Evolutionary conservation across 1,284 basidiomycete genomes (phyloP).

Genomic region (Cryptococcus sp.): DNA sequence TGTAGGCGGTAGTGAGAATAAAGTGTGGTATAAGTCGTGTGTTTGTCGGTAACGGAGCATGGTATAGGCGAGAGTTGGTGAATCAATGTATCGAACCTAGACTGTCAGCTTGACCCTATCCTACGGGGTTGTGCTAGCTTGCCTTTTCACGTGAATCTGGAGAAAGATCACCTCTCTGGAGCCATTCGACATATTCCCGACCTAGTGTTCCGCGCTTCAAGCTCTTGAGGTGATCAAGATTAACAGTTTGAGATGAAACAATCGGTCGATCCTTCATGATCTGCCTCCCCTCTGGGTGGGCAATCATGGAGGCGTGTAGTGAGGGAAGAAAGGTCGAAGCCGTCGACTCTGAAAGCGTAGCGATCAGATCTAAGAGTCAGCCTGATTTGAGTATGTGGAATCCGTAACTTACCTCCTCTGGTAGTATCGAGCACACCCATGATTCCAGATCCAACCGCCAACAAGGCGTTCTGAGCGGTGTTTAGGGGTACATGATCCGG

Average conservation of each 20-base stretch:
- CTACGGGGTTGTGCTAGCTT: slow-evolving; percentile 29
- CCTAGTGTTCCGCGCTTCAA: slow-evolving; percentile 82
- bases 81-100: slow-evolving; percentile 88
- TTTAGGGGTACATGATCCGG: slow-evolving; percentile 78
- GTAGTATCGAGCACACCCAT: slow-evolving; percentile 78
- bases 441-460: slow-evolving; percentile 80
- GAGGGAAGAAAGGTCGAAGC: slow-evolving; percentile 74
- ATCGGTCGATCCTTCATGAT: slow-evolving; percentile 80
- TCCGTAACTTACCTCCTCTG: slow-evolving; percentile 65
- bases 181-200: slow-evolving; percentile 82
- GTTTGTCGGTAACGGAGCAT: slow-evolving; percentile 98
- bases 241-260: slow-evolving; percentile 71
- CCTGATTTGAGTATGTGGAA: neutral
- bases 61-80: slow-evolving; percentile 89
- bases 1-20: slow-evolving; percentile 80
- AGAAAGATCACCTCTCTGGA: slow-evolving; percentile 82
- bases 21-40: slow-evolving; percentile 72
- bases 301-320: slow-evolving; percentile 74
- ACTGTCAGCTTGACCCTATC: neutral
- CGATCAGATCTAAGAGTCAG: slow-evolving; percentile 72
- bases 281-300: slow-evolving; percentile 70
- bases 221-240: slow-evolving; percentile 62
- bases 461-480: slow-evolving; percentile 73
- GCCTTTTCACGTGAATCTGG: slow-evolving; percentile 92
- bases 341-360: slow-evolving; percentile 84